Conservation (phyloP, 2,329 filamentous ascomycete genomes). For the Aspergillus persii region DNA sequence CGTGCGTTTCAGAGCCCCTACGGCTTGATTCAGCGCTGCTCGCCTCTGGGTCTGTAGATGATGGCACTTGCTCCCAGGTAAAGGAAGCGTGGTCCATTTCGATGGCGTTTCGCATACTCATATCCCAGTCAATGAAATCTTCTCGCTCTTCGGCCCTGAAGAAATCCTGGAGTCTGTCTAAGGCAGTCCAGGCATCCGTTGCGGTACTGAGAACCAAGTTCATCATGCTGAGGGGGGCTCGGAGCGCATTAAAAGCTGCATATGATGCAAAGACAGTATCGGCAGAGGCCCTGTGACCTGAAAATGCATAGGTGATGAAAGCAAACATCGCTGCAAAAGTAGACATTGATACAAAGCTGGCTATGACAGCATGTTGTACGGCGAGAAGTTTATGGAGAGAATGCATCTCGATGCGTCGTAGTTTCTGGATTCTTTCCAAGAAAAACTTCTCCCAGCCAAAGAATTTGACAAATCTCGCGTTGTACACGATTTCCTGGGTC, state of each 20-base stretch:
- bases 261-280: slow-evolving; percentile 88
- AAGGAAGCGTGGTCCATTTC: slow-evolving; percentile 72
- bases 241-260: slow-evolving; percentile 86
- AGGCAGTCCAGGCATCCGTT: slow-evolving; percentile 82
- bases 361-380: slow-evolving; percentile 81
- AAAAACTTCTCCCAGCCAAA: slow-evolving; percentile 94
- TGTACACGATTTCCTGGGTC: slow-evolving; percentile 86
- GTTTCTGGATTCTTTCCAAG: slow-evolving; percentile 69
- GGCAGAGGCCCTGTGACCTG: slow-evolving; percentile 66
- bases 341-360: slow-evolving; percentile 77
- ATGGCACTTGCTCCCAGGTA: slow-evolving; percentile 59
- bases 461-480: slow-evolving; percentile 90
- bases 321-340: slow-evolving; percentile 94
- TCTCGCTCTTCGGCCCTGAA: slow-evolving; percentile 79
- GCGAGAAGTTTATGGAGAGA: slow-evolving; percentile 75
- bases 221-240: slow-evolving; percentile 84
- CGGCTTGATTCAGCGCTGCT: not conserved
- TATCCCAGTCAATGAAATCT: slow-evolving; percentile 64
- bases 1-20: not conserved
- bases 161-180: slow-evolving; percentile 85
- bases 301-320: slow-evolving; percentile 75
- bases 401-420: slow-evolving; percentile 72
- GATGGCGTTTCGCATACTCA: slow-evolving; percentile 56
- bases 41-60: slow-evolving; percentile 11
- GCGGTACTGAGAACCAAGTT: slow-evolving; percentile 86